These are phyloP conservation scores for Solanum peruvianum DNA, from an alignment of 257 asterid species.

Conservation along the genomic window DNA sequence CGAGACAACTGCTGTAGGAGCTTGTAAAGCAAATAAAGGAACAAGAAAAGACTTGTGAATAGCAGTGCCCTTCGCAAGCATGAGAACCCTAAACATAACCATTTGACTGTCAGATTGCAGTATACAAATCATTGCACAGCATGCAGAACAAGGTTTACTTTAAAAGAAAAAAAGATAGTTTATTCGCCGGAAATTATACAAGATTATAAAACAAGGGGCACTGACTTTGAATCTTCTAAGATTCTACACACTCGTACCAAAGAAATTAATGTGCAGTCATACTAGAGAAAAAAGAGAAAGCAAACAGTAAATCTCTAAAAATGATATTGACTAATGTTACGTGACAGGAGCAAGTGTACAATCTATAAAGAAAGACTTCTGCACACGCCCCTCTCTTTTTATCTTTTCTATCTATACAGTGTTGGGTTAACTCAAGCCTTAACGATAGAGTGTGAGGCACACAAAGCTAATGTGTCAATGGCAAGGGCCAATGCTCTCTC, in stretches of 20 bases:
- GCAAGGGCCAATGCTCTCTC: not conserved
- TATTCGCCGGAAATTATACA: not conserved
- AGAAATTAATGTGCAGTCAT: not conserved
- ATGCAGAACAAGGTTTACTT: not conserved
- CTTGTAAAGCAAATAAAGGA: conserved; percentile 74
- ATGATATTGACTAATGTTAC: not conserved
- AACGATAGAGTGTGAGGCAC: not conserved
- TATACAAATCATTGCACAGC: not conserved
- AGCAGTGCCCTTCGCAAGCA: conserved; percentile 74
- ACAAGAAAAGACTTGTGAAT: conserved; percentile 80
- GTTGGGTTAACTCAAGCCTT: not conserved
- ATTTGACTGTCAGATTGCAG: not conserved
- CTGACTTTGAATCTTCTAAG: not conserved
- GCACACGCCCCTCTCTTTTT: not conserved
- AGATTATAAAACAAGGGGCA: not conserved
- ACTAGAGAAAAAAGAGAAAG: not conserved
- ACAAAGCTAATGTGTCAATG: not conserved
- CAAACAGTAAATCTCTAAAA: not conserved
- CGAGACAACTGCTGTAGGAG: conserved; percentile 60
- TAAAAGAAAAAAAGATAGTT: not conserved
- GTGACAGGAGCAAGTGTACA: not conserved
- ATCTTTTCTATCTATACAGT: not conserved
- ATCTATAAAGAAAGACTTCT: not conserved
- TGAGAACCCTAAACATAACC: conserved; percentile 26
- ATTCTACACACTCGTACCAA: not conserved